Percentiles rank a stretch among this genome's conserved stretches.
Evolutionary conservation across 345 rosid genomes (phyloP).

Genomic region (Pugionium cornutum): DNA sequence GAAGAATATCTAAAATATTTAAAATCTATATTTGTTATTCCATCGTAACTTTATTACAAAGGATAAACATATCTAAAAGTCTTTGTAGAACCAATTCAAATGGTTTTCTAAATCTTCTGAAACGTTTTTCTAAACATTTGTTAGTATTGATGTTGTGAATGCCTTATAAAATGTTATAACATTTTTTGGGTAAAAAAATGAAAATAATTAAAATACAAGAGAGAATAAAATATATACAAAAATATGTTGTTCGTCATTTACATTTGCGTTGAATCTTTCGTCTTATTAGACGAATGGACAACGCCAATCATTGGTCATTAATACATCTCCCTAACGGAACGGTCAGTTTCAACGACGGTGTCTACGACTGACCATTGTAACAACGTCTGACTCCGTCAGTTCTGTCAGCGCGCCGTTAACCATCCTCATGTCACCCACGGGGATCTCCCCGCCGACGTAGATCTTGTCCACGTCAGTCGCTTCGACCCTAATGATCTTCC

Average conservation of each 20-base stretch:
- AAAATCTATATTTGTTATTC: neutral
- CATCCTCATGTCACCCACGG: constrained; percentile 66
- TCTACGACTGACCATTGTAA: constrained; percentile 59
- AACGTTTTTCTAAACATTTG: neutral
- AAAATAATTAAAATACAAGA: neutral
- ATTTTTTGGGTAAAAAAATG: neutral
- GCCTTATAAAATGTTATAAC: too few relatives aligned
- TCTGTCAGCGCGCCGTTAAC: constrained; percentile 46
- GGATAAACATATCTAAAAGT: neutral
- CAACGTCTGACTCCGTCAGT: constrained; percentile 46
- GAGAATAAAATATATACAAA: constrained; percentile 11
- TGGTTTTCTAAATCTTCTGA: neutral
- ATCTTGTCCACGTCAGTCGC: constrained; percentile 46
- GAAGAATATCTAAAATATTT: neutral
- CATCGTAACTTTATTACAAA: neutral
- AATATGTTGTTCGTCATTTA: neutral
- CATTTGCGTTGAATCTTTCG: constrained; percentile 21
- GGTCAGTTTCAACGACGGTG: constrained; percentile 37
- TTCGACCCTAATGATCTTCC: constrained; percentile 40
- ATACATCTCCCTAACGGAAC: neutral
- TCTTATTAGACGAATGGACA: neutral
- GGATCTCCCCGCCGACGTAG: constrained; percentile 46
- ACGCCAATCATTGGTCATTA: constrained; percentile 1
- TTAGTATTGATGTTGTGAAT: neutral
- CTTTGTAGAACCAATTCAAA: neutral